These are phyloP conservation scores for Escovopsis weberi DNA, from an alignment of 2,329 filamentous ascomycete species.

Conservation along the genomic window DNA sequence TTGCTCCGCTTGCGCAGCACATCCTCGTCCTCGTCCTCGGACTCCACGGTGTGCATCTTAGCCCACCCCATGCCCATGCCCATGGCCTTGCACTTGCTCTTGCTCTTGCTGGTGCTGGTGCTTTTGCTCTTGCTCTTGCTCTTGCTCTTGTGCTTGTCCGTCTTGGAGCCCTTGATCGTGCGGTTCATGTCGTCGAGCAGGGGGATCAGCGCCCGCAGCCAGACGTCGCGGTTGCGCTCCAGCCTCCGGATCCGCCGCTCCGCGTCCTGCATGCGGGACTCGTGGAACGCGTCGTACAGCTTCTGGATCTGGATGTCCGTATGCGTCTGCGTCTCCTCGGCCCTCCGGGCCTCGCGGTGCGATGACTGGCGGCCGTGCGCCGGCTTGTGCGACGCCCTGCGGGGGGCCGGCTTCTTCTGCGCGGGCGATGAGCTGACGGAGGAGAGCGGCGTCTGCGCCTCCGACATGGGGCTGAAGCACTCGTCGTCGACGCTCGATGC, in stretches of 20 bases:
- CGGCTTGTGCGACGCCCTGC: neutral
- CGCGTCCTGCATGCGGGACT: constrained; percentile 30
- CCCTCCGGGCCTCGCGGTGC: neutral
- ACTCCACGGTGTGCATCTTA: no score
- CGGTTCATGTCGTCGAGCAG: constrained; percentile 30
- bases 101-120: no score
- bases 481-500: neutral
- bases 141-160: no score
- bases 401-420: neutral
- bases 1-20: constrained; percentile 3
- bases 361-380: neutral
- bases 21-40: no score
- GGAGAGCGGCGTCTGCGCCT: neutral
- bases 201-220: constrained; percentile 28
- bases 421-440: neutral
- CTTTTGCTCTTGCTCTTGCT: no score
- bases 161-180: constrained; percentile 12
- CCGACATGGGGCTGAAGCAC: neutral
- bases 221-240: constrained; percentile 32
- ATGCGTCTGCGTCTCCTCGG: constrained; percentile 1
- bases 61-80: no score
- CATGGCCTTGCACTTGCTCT: no score
- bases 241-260: constrained; percentile 30
- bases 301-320: constrained; percentile 21
- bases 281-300: constrained; percentile 26